Percentiles rank a stretch among this genome's conserved stretches.
These are phyloP conservation scores for Marchantia polymorpha DNA, from an alignment of 225 moss, liverwort and hornwort species.

Conservation along the genomic window DNA sequence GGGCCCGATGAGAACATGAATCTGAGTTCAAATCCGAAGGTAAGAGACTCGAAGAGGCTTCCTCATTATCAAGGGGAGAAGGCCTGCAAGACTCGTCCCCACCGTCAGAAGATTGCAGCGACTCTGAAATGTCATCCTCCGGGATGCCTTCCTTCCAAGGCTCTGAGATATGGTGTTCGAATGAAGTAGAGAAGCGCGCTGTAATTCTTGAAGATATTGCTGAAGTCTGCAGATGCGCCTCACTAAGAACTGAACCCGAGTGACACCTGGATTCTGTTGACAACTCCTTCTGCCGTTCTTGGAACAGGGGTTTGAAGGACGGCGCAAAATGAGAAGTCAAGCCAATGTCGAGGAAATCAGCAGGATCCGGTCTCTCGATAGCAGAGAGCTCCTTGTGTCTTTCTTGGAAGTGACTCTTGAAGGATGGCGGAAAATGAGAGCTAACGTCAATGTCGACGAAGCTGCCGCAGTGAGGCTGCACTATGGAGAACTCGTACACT, in stretches of 20 bases:
- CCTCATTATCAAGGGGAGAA: neutral
- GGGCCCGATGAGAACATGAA: neutral
- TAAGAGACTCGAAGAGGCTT: conserved; percentile 22
- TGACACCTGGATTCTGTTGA: neutral
- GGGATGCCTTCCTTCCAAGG: conserved; percentile 17
- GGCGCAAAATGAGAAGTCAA: conserved; percentile 40
- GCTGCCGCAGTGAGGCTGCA: conserved; percentile 16
- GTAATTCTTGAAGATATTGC: neutral
- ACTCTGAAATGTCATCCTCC: neutral
- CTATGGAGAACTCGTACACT: conserved; percentile 21
- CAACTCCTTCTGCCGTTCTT: neutral
- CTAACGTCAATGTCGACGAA: neutral
- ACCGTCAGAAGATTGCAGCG: neutral
- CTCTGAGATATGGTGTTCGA: conserved; percentile 57
- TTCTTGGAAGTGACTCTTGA: conserved; percentile 42
- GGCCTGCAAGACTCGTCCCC: neutral
- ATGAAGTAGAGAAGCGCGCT: conserved; percentile 50
- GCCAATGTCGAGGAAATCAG: conserved; percentile 25
- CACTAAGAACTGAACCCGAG: neutral
- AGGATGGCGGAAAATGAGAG: conserved; percentile 55
- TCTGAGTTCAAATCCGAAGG: neutral
- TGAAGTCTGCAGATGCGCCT: conserved; percentile 2
- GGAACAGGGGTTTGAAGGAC: conserved; percentile 47
- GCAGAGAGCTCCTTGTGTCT: conserved; percentile 11
- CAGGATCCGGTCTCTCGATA: neutral